Evolutionary conservation across 257 asterid species (phyloP), one percentile per base, ranked within the genome.

Genomic region (Petunia secreta): DNA sequence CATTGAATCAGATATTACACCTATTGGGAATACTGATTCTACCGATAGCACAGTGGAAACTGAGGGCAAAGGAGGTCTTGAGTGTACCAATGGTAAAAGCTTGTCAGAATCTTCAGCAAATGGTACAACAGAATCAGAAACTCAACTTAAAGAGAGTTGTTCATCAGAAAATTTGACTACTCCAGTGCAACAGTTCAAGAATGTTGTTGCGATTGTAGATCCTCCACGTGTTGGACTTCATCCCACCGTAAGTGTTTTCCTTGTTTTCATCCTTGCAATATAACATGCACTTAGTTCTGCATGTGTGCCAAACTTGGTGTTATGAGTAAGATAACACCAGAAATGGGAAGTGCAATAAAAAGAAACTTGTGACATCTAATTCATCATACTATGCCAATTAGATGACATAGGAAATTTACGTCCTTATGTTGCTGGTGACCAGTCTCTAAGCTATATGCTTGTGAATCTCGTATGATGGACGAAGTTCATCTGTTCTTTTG

Each of bases 151-250:
- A 80, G 84, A 84, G 83, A 75, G 75, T 81, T 36, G 83, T 65
- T 53, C 85, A 11, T 83, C 85, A 38, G 88, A 86, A 63, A 84
- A 77, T 82, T 76, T 67, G 58, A 78, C 75, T 78, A 63, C 81
- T 57, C 59, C 86, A 14, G 41, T 62, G 39, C 91, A 75, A 78
- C 90, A 87, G 77, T 96, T 90, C 81, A 90, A 89, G 82, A 94
- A 96, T 80, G 88, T 96, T 53, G 98, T 96, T 74, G 98, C 98
- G 64, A 91, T 94, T 84, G 99, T 94, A 74, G 99, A 96, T 86
- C 99, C 99, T 84, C 99, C 99, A 62, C 98, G 99, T 39, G 97
- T 83, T 58, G 99, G 99, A 59, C 99, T 96, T 87, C 99, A 96
- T 88, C 98, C 98, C 86, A 94, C 98, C 75, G 99, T 96, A 88